Base-by-base conservation (phyloP, 257 asterid genomes). In the Anisodus acutangulus region DNA sequence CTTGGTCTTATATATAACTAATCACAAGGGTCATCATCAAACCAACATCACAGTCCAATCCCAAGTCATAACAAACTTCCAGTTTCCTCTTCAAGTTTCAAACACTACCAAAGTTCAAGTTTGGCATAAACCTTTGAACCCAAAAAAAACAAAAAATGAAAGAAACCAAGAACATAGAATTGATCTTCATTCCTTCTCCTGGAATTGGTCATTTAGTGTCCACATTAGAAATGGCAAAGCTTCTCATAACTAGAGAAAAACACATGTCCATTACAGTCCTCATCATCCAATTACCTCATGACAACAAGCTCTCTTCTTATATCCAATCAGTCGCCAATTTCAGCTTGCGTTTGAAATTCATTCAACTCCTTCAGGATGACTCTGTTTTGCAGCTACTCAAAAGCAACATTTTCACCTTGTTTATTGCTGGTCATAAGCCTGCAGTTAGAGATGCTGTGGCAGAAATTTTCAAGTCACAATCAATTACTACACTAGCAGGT, bases 111-210 rank as follows among this genome's bases (percentile, higher is more conserved):
- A 19, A 49, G 41, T 49, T 11, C 80, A 49, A 74, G 19, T 6
- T 49, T 4, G 60, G 49, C 35, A 47, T 13, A 43, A 43, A 49
- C 80, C 10, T 49, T 72, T 2, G n/a, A 26, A 12, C 54, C 22
- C 12, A 37, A 7, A 0, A 60, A 60, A 22, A 22, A 22, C 26
- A 9, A 68, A 12, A 43, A 62, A 81, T 81, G 84, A 12, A 68
- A 62, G 17, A 17, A 1, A 4, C 10, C 72, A 86, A 55, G 82
- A 88, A 83, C n/a, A 13, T 19, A 4, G 90, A 93, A 41, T 81
- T 94, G 0, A 62, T 92, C 39, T 90, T 94, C 90, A 87, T 92
- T 89, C 98, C 98, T 53, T 68, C 87, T 17, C 90, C 97, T 2
- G 89, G 91, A 59, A 89, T 89, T 79, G 91, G 98, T 59, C 98